A percentile compares a stretch with the other conserved stretches of the same genome.
Conservation (phyloP, 129 eudicot species). For the Daucus carota region DNA sequence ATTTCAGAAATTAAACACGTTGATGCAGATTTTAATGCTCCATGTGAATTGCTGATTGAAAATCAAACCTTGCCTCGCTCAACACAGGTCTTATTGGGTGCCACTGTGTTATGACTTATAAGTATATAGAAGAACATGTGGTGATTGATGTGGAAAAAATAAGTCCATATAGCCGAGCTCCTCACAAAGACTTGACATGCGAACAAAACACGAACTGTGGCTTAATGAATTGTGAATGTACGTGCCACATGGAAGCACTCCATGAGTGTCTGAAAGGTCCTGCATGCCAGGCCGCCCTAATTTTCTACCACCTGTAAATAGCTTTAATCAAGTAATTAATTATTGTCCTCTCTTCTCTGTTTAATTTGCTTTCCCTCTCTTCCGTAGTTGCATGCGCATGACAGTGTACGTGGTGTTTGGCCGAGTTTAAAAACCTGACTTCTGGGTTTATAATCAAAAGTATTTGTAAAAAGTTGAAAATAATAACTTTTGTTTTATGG, state of each 20-base stretch:
- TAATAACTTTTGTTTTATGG: too few species aligned
- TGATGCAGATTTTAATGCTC: neutral
- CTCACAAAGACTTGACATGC: too few species aligned
- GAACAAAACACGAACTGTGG: neutral
- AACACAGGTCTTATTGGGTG: too few species aligned
- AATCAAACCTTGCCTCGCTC: neutral
- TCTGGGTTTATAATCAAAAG: too few species aligned
- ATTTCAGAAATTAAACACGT: too few species aligned
- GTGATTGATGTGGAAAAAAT: too few species aligned
- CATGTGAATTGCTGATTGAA: neutral
- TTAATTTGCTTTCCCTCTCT: neutral
- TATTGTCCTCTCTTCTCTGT: neutral
- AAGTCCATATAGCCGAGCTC: too few species aligned
- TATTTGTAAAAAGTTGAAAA: too few species aligned
- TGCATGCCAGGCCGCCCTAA: slow-evolving; percentile 2
- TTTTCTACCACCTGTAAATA: slow-evolving; percentile 6
- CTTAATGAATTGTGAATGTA: neutral
- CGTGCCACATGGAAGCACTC: neutral
- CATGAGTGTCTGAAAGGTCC: neutral
- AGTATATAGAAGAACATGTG: too few species aligned
- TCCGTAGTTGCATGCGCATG: neutral
- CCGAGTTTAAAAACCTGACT: too few species aligned
- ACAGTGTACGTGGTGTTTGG: too few species aligned
- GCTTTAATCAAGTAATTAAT: neutral
- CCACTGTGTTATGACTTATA: too few species aligned